Evolutionary conservation across 73 alveolate genomes (phyloP).

Genomic region (Paramecium caudatum): DNA sequence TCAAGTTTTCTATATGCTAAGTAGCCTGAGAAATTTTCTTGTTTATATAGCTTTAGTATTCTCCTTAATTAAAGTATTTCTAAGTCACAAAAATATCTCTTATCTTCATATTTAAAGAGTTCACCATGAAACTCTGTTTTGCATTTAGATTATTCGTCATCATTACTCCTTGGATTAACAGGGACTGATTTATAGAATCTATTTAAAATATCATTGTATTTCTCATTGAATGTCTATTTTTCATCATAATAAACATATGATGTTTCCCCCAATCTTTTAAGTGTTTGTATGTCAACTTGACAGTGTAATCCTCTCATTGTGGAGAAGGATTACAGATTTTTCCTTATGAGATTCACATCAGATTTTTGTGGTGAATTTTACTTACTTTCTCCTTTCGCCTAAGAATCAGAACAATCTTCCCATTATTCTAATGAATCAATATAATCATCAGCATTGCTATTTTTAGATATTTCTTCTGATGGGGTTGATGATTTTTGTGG

Average conservation of each 20-base stretch:
- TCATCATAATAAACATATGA: slow-evolving; percentile 56
- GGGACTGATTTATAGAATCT: slow-evolving; percentile 40
- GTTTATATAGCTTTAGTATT: background rate
- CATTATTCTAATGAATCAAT: slow-evolving; percentile 54
- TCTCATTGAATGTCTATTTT: background rate
- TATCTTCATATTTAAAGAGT: slow-evolving; percentile 35
- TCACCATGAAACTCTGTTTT: slow-evolving; percentile 50
- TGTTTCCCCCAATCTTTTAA: background rate
- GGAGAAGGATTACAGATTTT: background rate
- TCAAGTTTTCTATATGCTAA: slow-evolving; percentile 31
- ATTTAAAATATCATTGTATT: slow-evolving; percentile 12
- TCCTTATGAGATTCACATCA: background rate
- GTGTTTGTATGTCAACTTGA: background rate
- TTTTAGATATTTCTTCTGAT: slow-evolving; percentile 1
- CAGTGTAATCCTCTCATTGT: slow-evolving; percentile 39
- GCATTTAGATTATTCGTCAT: slow-evolving; percentile 1
- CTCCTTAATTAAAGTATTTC: slow-evolving; percentile 1
- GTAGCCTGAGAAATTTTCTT: background rate
- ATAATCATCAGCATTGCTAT: background rate
- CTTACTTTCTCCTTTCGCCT: background rate
- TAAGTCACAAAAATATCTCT: slow-evolving; percentile 23
- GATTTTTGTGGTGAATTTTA: background rate
- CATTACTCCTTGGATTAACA: background rate
- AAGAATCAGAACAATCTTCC: slow-evolving; percentile 45
- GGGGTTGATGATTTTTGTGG: slow-evolving; percentile 11